Evolutionary conservation across 108 stramenopile species (phyloP), one percentile per base, ranked within the genome.

Genomic region (Cyclotella baltica): DNA sequence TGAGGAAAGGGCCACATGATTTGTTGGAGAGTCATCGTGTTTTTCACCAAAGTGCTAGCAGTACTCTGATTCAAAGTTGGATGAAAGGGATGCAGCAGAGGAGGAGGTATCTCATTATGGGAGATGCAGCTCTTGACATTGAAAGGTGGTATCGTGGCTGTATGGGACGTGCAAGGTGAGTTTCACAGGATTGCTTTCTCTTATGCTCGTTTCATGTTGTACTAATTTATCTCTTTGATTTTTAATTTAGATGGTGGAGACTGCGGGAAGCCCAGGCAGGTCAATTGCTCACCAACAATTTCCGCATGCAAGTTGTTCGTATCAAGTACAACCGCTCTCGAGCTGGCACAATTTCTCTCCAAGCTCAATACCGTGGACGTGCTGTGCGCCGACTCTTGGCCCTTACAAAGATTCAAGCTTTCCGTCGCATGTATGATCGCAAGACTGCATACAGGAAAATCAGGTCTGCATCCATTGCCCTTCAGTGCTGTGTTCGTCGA

Each of bases 1-100:
- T 98, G 92, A 87, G 96, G 51, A 96, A 97, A 84, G 92, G 92
- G 9, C 93, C 96, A 6, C 96, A 96, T 67, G 97, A 98, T 84
- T 86, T 78, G 9, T 84, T 98, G 36, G 97, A 98, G 81, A 89
- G 87, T 6, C 87, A 90, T 71, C 90, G 95, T 30, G 85, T 90
- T 2, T 89, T 89, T 72, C 89, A 91, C 40, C 92, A 95, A 64
- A 82, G 80, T 58, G 88, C 89, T 22, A 81, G 90, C 47, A 90
- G 87, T 27, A 89, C 87, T 9, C 52, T 90, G 62, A 85, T 98
- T 62, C 97, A 98, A 84, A 85, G 90, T 64, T 92, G 92, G 87
- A 89, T 89, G 59, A 78, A 96, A 55, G 92, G 93, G 19, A 70
- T 90, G 71, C 87, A 88, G 70, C 78, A 86, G 61, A 72, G 85